Evolutionary conservation across 2,329 filamentous ascomycete genomes (phyloP).

Genomic region (Blastomyces parvus): DNA sequence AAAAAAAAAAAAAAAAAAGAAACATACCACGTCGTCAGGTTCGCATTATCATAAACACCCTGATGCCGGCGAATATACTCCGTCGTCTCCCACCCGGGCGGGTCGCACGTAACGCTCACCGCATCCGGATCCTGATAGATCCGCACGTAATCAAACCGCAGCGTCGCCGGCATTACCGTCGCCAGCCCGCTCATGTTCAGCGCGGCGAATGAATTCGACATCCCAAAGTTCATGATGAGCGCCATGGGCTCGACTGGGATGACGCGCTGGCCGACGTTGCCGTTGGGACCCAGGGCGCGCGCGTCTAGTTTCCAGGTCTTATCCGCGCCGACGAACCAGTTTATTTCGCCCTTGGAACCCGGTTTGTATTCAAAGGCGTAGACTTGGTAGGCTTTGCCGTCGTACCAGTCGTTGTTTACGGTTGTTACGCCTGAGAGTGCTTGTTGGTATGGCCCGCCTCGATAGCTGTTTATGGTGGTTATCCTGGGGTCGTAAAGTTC

Average conservation of each 20-base stretch:
- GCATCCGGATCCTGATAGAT: constrained; percentile 57
- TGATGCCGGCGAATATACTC: constrained; percentile 55
- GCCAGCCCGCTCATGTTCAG: constrained; percentile 50
- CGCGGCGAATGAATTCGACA: constrained; percentile 56
- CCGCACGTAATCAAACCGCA: constrained; percentile 60
- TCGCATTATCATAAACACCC: constrained; percentile 53
- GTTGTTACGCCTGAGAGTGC: constrained; percentile 53
- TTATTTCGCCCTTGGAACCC: constrained; percentile 51
- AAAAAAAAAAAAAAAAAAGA: neutral
- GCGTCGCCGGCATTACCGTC: constrained; percentile 51
- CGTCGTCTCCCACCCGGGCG: constrained; percentile 56
- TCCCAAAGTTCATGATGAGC: constrained; percentile 60
- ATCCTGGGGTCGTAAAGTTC: constrained; percentile 54
- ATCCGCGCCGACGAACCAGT: constrained; percentile 59
- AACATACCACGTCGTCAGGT: constrained; percentile 53
- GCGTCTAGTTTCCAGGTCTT: constrained; percentile 56
- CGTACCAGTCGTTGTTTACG: constrained; percentile 58
- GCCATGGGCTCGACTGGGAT: constrained; percentile 60
- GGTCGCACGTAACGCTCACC: constrained; percentile 56
- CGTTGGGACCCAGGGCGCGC: constrained; percentile 55
- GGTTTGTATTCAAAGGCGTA: constrained; percentile 57
- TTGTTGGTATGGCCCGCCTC: constrained; percentile 54
- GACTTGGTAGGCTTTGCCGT: constrained; percentile 53
- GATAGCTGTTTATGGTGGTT: constrained; percentile 51
- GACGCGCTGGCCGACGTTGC: constrained; percentile 56